phyloP scores from a whole-genome alignment of 1,284 basidiomycete genomes.

The Cryptococcus deneoformans region DNA sequence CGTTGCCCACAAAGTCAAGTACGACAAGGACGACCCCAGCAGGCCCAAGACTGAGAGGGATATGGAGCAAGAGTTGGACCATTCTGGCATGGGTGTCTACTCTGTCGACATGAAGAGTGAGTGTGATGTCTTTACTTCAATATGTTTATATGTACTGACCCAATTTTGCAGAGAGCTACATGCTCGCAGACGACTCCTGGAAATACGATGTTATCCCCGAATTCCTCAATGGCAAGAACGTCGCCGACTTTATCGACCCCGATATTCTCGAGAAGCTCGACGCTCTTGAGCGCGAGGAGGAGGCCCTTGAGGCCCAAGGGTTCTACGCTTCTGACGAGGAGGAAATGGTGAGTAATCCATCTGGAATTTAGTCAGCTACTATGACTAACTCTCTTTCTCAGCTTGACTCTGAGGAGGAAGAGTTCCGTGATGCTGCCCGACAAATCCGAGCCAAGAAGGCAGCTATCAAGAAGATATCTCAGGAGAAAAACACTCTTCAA shows the following conservation, averaged over 20 bases:
- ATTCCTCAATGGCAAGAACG: conserved; percentile 97
- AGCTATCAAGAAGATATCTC: conserved; percentile 69
- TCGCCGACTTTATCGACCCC: conserved; percentile 99
- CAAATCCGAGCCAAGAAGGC: conserved; percentile 62
- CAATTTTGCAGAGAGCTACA: conserved; percentile 69
- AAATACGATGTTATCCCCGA: conserved; percentile 95
- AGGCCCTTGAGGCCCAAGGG: conserved; percentile 85
- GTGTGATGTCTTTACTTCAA: conserved; percentile 30
- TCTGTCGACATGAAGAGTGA: conserved; percentile 83
- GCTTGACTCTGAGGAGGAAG: conserved; percentile 90
- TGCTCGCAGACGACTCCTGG: conserved; percentile 89
- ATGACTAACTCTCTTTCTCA: conserved; percentile 46
- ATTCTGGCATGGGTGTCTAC: conserved; percentile 85
- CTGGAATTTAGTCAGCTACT: not conserved
- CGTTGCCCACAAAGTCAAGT: conserved; percentile 71
- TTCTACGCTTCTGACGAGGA: conserved; percentile 90
- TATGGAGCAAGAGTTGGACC: conserved; percentile 64
- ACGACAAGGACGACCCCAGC: conserved; percentile 78
- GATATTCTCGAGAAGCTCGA: conserved; percentile 97
- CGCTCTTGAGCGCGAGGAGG: conserved; percentile 95
- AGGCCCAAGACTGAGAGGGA: conserved; percentile 70
- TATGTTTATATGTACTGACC: conserved; percentile 1
- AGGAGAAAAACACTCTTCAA: conserved; percentile 84
- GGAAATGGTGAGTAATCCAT: conserved; percentile 59
- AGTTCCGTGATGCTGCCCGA: conserved; percentile 65